These are phyloP conservation scores for Arctium minus DNA, from an alignment of 129 eudicot genomes.

Conservation along the genomic window DNA sequence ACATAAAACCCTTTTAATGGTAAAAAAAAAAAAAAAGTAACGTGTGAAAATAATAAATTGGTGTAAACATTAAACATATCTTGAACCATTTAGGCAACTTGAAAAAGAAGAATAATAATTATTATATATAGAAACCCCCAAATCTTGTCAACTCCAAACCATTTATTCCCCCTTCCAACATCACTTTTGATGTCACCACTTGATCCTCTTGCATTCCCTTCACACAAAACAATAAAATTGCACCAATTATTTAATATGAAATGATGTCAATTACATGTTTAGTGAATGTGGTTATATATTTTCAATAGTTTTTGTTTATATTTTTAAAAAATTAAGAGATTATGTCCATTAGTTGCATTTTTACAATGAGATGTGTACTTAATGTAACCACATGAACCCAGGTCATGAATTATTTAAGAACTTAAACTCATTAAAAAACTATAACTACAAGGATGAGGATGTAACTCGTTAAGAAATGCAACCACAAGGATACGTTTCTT, in stretches of 20 bases:
- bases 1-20: neutral
- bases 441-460: too few relatives aligned
- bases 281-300: too few relatives aligned
- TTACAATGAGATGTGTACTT: too few relatives aligned
- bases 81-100: slow-evolving; percentile 13
- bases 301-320: too few relatives aligned
- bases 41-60: neutral
- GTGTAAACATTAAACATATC: neutral
- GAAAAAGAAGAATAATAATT: slow-evolving; percentile 29
- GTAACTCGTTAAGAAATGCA: too few relatives aligned
- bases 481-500: too few relatives aligned
- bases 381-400: too few relatives aligned
- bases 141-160: slow-evolving; percentile 32
- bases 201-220: slow-evolving; percentile 32
- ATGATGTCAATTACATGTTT: neutral
- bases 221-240: neutral
- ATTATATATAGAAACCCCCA: slow-evolving; percentile 17
- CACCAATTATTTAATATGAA: neutral
- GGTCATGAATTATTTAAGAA: too few relatives aligned
- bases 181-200: slow-evolving; percentile 37
- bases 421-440: too few relatives aligned
- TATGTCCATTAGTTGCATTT: too few relatives aligned
- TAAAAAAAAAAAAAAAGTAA: neutral
- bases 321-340: too few relatives aligned
- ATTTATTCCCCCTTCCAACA: slow-evolving; percentile 32